A percentile compares a stretch with the other conserved stretches of the same genome.
Conservation (phyloP, 2,329 filamentous ascomycete genomes). For the Coniella vitis region DNA sequence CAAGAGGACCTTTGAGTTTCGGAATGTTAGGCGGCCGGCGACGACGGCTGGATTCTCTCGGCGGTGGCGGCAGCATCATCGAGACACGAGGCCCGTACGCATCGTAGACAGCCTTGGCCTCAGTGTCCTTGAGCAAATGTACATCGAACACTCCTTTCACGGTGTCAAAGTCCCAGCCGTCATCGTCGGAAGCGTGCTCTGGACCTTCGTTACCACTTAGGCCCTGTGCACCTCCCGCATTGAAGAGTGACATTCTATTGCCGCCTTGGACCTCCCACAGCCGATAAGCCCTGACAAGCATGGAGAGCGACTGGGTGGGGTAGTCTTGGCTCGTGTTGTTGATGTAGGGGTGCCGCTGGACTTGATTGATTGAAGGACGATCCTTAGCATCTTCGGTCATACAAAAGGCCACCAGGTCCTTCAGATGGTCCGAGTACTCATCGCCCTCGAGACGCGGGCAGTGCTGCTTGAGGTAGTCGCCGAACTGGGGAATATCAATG, state of each 20-base stretch:
- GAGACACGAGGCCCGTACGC: constrained; percentile 50
- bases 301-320: constrained; percentile 55
- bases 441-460: constrained; percentile 65
- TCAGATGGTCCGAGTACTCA: constrained; percentile 61
- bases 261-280: constrained; percentile 71
- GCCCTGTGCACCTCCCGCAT: constrained; percentile 50
- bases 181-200: constrained; percentile 31
- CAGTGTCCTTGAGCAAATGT: constrained; percentile 44
- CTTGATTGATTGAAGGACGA: constrained; percentile 61
- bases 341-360: constrained; percentile 65
- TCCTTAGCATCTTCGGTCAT: constrained; percentile 61
- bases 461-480: constrained; percentile 51
- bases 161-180: constrained; percentile 63
- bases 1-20: constrained; percentile 51
- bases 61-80: constrained; percentile 31
- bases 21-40: constrained; percentile 53
- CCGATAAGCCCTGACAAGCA: constrained; percentile 65
- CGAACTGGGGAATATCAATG: constrained; percentile 44
- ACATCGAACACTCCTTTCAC: constrained; percentile 55
- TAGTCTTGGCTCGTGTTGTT: constrained; percentile 54
- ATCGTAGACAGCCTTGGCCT: constrained; percentile 53
- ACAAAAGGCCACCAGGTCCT: constrained; percentile 66
- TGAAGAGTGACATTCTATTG: constrained; percentile 59
- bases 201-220: constrained; percentile 30
- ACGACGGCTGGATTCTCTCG: constrained; percentile 44